Base-by-base conservation (phyloP, 2,329 filamentous ascomycete genomes). In the Alternaria infectoria region DNA sequence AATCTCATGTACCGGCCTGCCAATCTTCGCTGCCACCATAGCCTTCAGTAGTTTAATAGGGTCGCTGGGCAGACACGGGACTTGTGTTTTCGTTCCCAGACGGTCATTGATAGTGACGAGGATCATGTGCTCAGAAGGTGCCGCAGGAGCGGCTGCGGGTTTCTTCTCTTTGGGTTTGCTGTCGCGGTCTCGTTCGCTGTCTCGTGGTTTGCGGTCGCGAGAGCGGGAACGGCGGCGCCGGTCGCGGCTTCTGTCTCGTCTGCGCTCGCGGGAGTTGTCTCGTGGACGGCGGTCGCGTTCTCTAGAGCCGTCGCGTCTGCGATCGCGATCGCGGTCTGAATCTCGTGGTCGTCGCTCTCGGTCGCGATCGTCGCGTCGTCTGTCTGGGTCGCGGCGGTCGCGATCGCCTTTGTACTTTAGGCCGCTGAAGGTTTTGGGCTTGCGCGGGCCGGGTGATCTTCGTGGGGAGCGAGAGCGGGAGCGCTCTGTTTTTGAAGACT, bases 61-160 rank as follows among this genome's bases (percentile, higher is more conserved):
- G 81, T 98, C 95, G 4, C 89, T 91, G 1, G 92, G 90, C 61
- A 97, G 84, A 78, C 94, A 97, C 0, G 95, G 95, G 67, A 98
- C 96, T 56, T 92, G 91, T 15, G 94, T 93, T 76, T 97, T 97
- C n/a, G 95, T 97, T 12, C 95, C 95, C 36, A 98, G 84, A n/a
- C 95, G 88, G 80, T 98, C 95, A 79, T 98, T 98, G 76, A 98
- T 89, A 74, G 95, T 89, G 17, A 98, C 94, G 55, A 97, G 88
- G 70, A 98, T 97, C 91, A 97, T 96, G 60, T 93, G 90, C 76
- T 96, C 91, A 6, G 84, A 65, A 3, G 68, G 61, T 4, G 65
- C 32, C 7, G 66, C 54, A 3, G 62, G 40, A 28, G 78, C 65
- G 4, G 52, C 8, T 76, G 66, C 10, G 1, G 26, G 4, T 43